phyloP scores from a whole-genome alignment of 768 basidiomycete genomes.

The Pleurotus platypus region DNA sequence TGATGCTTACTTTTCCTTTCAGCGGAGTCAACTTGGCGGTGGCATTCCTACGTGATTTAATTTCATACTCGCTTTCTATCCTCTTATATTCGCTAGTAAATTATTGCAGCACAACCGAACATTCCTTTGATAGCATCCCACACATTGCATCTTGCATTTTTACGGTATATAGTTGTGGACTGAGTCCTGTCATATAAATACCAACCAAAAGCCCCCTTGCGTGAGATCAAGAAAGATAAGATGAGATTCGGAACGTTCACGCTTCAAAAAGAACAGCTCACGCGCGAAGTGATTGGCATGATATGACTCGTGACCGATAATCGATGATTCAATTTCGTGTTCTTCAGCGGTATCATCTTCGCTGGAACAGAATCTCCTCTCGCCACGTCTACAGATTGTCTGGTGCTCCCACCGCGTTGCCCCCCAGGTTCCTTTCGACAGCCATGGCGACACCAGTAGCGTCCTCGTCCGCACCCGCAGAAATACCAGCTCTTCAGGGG shows the following conservation, averaged over 20 bases:
- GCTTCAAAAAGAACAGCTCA: background rate
- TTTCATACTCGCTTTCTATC: background rate
- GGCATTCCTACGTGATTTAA: background rate
- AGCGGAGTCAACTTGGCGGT: constrained; percentile 3
- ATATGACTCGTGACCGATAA: constrained; percentile 8
- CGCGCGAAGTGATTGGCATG: constrained; percentile 1
- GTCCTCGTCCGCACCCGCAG: constrained; percentile 51
- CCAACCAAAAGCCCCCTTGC: background rate
- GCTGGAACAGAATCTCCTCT: constrained; percentile 27
- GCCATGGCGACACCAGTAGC: constrained; percentile 54
- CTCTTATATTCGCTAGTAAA: background rate
- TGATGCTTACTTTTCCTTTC: too few species aligned
- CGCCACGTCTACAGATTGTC: constrained; percentile 24
- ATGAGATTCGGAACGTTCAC: background rate
- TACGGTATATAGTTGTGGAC: background rate
- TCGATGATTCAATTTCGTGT: constrained; percentile 7
- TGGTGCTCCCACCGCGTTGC: constrained; percentile 9
- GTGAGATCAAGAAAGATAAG: background rate
- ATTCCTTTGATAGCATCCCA: background rate
- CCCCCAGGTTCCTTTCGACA: constrained; percentile 22
- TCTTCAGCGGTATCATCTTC: constrained; percentile 22
- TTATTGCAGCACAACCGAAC: background rate
- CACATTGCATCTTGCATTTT: background rate
- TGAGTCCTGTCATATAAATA: too few species aligned
- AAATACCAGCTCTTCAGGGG: constrained; percentile 42